These are phyloP conservation scores for Saturnispora halmiae DNA, from an alignment of 805 yeast species.

Conservation along the genomic window DNA sequence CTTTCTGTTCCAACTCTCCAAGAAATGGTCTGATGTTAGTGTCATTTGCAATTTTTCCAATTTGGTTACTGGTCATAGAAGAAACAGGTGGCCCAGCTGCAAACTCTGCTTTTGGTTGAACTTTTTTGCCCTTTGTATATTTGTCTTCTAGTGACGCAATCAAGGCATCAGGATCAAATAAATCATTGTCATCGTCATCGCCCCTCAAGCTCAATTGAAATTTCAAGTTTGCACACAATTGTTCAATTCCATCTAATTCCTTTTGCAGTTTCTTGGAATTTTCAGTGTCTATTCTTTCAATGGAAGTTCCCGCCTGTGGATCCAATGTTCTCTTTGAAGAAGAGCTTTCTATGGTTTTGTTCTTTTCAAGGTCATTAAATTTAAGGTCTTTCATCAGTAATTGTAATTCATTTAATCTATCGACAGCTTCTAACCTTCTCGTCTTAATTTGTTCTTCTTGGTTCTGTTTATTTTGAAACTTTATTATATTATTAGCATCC, in stretches of 20 bases:
- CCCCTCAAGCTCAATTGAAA: slow-evolving; percentile 21
- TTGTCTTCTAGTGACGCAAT: slow-evolving; percentile 23
- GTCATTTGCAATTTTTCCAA: slow-evolving; percentile 11
- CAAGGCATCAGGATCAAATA: slow-evolving; percentile 16
- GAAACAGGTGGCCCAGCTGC: slow-evolving; percentile 12
- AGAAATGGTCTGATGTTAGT: slow-evolving; percentile 34
- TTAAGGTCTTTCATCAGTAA: slow-evolving; percentile 23
- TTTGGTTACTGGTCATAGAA: not conserved
- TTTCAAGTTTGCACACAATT: slow-evolving; percentile 21
- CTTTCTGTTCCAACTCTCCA: slow-evolving; percentile 44
- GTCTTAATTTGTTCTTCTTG: slow-evolving; percentile 47
- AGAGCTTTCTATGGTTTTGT: not conserved
- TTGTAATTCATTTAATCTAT: slow-evolving; percentile 64
- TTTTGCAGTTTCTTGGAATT: slow-evolving; percentile 17
- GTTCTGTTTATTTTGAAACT: slow-evolving; percentile 42
- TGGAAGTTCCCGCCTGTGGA: slow-evolving; percentile 16
- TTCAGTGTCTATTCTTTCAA: slow-evolving; percentile 11
- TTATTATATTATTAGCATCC: slow-evolving; percentile 70
- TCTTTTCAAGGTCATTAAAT: slow-evolving; percentile 14
- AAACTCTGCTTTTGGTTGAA: slow-evolving; percentile 19
- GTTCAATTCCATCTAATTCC: slow-evolving; percentile 22
- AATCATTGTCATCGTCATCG: slow-evolving; percentile 16
- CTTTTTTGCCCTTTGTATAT: slow-evolving; percentile 24
- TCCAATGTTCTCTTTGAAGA: slow-evolving; percentile 22
- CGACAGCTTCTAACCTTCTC: slow-evolving; percentile 59